phyloP scores from a whole-genome alignment of 2,329 filamentous ascomycete genomes.

The Aspergillus pseudoviridinutans region DNA sequence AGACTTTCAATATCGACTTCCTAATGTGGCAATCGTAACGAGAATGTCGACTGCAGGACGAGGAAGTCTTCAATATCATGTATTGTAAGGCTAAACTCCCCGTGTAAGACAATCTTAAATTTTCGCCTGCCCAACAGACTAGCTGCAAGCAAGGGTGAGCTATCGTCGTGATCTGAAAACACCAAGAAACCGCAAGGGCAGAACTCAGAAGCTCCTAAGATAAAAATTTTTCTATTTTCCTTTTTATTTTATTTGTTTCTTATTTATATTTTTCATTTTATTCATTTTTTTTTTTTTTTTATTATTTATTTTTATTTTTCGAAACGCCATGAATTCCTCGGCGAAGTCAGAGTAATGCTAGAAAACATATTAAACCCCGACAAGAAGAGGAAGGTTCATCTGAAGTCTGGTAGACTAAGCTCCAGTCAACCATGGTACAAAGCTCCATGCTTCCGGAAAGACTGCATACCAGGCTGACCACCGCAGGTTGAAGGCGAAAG shows the following conservation, averaged over 20 bases:
- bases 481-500: not conserved
- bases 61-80: not conserved
- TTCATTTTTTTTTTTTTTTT: not conserved
- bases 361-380: not conserved
- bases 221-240: not conserved
- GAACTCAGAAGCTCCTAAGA: not conserved
- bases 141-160: not conserved
- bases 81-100: not conserved
- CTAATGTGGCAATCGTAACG: not conserved
- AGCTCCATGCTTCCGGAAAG: slow-evolving; percentile 2
- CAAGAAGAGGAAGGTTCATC: slow-evolving; percentile 2
- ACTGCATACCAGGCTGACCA: slow-evolving; percentile 1
- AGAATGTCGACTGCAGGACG: not conserved
- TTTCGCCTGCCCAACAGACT: not conserved
- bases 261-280: no score
- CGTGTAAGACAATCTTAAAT: not conserved
- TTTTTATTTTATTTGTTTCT: no score
- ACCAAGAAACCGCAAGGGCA: not conserved
- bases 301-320: not conserved
- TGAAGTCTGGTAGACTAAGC: slow-evolving; percentile 18
- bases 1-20: not conserved
- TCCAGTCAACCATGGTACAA: slow-evolving; percentile 14
- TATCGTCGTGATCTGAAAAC: not conserved
- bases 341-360: not conserved
- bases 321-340: not conserved